phyloP scores from a whole-genome alignment of 2,329 filamentous ascomycete genomes.

The Verticillium longisporum region DNA sequence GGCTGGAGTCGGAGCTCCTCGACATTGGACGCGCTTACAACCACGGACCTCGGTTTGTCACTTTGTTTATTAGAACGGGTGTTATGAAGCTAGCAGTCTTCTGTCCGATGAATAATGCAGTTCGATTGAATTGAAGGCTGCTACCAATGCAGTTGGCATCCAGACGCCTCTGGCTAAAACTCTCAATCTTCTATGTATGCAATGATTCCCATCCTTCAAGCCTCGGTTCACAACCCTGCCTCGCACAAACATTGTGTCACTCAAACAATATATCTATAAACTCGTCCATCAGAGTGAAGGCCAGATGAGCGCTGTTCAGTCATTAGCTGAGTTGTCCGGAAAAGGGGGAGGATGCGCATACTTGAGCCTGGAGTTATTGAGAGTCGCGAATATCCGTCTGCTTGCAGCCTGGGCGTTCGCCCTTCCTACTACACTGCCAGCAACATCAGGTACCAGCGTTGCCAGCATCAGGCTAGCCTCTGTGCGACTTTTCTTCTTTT shows the following conservation, averaged over 20 bases:
- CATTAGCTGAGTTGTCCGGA: constrained; percentile 11
- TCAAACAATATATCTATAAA: constrained; percentile 59
- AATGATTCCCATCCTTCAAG: no score
- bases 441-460: constrained; percentile 84
- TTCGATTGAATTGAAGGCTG: no score
- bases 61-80: no score
- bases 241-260: constrained; percentile 6
- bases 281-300: constrained; percentile 67
- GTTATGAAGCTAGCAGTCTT: not conserved
- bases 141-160: no score
- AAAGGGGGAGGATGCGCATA: constrained; percentile 45
- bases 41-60: no score
- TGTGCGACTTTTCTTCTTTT: constrained; percentile 73
- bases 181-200: no score
- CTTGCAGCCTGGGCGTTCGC: constrained; percentile 88
- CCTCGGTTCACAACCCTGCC: no score
- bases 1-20: no score
- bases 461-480: constrained; percentile 87
- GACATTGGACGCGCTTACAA: no score
- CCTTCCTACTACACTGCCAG: constrained; percentile 86
- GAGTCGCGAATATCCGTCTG: constrained; percentile 77
- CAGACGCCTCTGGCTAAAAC: no score
- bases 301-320: constrained; percentile 53
- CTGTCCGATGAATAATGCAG: no score
- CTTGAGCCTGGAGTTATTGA: constrained; percentile 91